These are phyloP conservation scores for Penicillium sp. DNA, from an alignment of 2,329 filamentous ascomycete genomes.

Conservation along the genomic window DNA sequence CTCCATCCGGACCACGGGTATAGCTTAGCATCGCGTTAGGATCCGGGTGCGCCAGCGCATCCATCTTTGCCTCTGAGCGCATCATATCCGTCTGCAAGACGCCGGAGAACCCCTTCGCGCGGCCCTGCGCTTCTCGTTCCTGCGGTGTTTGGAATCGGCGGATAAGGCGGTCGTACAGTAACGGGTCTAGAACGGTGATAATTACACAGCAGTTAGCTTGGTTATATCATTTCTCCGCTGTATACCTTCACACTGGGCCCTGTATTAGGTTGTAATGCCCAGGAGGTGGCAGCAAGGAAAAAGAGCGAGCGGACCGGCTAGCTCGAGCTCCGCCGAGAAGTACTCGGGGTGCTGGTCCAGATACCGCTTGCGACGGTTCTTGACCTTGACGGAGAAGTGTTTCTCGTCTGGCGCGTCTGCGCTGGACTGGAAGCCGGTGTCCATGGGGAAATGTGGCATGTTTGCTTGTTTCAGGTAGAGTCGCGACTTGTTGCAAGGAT, in stretches of 20 bases:
- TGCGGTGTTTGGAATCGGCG: conserved; percentile 73
- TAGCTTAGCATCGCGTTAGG: conserved; percentile 56
- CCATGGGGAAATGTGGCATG: conserved; percentile 45
- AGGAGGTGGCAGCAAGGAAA: conserved; percentile 29
- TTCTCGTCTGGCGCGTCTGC: conserved; percentile 30
- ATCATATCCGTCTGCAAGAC: conserved; percentile 77
- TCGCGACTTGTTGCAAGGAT: conserved; percentile 8
- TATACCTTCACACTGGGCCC: conserved; percentile 15
- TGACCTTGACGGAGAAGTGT: conserved; percentile 55
- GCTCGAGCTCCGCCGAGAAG: conserved; percentile 66
- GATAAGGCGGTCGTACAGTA: conserved; percentile 81
- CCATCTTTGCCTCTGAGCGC: conserved; percentile 76
- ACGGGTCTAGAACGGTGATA: conserved; percentile 60
- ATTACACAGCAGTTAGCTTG: conserved; percentile 31
- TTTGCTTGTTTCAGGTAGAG: conserved; percentile 13
- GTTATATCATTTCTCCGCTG: conserved; percentile 4
- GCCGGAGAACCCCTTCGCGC: conserved; percentile 76
- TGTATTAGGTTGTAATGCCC: not conserved
- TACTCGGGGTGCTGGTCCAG: conserved; percentile 74
- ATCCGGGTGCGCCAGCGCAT: conserved; percentile 61
- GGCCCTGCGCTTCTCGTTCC: conserved; percentile 75
- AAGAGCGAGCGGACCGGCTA: conserved; percentile 57
- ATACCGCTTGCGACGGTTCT: conserved; percentile 79
- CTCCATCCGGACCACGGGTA: conserved; percentile 55
- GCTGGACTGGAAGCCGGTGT: conserved; percentile 28